Percentiles rank a stretch among this genome's conserved stretches.
These are phyloP conservation scores for Pleurotus giganteus DNA, from an alignment of 768 basidiomycete species.

Conservation along the genomic window DNA sequence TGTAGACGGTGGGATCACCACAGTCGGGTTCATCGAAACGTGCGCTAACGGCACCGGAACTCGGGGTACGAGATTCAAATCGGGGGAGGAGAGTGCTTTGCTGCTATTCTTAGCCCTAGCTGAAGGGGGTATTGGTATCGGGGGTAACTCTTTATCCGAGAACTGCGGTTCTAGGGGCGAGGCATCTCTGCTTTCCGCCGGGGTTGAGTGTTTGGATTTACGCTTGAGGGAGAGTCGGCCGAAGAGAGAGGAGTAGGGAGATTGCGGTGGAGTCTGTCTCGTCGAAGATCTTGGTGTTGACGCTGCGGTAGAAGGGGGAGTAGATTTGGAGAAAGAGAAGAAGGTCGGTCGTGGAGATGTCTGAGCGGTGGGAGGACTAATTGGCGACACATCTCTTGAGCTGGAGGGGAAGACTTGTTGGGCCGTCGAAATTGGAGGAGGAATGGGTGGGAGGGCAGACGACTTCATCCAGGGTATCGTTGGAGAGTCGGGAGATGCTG, in stretches of 20 bases:
- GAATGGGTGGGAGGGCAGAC: neutral
- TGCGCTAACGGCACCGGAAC: neutral
- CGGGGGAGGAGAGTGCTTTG: neutral
- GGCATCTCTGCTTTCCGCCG: neutral
- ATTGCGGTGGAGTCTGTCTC: neutral
- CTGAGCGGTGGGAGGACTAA: neutral
- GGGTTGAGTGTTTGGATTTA: constrained; percentile 2
- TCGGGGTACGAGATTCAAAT: neutral
- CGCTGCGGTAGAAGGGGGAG: neutral
- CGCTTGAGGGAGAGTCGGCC: constrained; percentile 4
- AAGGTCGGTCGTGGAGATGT: neutral
- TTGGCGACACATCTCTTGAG: neutral
- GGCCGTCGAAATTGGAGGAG: neutral
- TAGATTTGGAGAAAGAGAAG: neutral
- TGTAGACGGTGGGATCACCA: neutral
- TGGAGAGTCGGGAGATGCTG: constrained; percentile 6
- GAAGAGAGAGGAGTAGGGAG: constrained; percentile 1
- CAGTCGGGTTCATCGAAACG: neutral
- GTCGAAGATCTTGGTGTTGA: neutral
- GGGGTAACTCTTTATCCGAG: neutral
- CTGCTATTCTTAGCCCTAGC: neutral
- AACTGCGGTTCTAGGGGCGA: neutral
- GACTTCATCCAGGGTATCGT: constrained; percentile 3
- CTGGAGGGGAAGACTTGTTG: neutral
- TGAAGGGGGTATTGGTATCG: neutral